These are phyloP conservation scores for Boletus albobrunnescens DNA, from an alignment of 1,284 basidiomycete genomes.

Conservation along the genomic window DNA sequence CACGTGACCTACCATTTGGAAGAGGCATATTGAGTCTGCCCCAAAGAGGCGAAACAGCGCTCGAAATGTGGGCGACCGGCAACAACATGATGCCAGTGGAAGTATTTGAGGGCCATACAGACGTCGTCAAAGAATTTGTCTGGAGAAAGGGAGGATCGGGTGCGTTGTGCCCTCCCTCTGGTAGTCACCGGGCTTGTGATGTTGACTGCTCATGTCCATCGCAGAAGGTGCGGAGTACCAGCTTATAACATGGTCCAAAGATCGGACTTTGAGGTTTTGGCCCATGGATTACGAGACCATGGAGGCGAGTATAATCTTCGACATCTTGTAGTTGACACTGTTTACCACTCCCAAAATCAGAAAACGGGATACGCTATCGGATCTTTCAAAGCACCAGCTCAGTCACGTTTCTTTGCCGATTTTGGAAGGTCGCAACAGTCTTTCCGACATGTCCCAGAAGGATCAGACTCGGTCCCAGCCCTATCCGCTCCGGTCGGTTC, in stretches of 20 bases:
- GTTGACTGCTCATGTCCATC: background rate
- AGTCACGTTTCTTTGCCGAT: conserved; percentile 27
- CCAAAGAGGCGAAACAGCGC: conserved; percentile 80
- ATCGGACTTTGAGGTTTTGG: conserved; percentile 90
- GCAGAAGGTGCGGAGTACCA: conserved; percentile 77
- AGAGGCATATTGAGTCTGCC: conserved; percentile 85
- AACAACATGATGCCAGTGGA: conserved; percentile 57
- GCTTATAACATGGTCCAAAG: conserved; percentile 96
- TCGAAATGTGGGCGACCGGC: conserved; percentile 78
- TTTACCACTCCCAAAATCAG: conserved; percentile 25
- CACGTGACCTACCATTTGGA: conserved; percentile 90
- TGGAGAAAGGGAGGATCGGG: conserved; percentile 74
- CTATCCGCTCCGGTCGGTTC: conserved; percentile 67
- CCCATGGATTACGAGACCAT: conserved; percentile 73
- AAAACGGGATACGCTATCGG: conserved; percentile 41
- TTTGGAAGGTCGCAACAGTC: conserved; percentile 34
- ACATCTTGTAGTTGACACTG: background rate
- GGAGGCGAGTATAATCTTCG: conserved; percentile 41
- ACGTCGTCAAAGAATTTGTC: conserved; percentile 97
- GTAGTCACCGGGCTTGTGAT: background rate
- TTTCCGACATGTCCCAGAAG: conserved; percentile 47
- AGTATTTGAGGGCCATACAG: conserved; percentile 83
- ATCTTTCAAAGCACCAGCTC: conserved; percentile 15
- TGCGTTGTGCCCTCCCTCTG: conserved; percentile 26
- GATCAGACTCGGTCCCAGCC: conserved; percentile 32